These are phyloP conservation scores for Lactarius evosmus DNA, from an alignment of 768 basidiomycete genomes.

Conservation along the genomic window DNA sequence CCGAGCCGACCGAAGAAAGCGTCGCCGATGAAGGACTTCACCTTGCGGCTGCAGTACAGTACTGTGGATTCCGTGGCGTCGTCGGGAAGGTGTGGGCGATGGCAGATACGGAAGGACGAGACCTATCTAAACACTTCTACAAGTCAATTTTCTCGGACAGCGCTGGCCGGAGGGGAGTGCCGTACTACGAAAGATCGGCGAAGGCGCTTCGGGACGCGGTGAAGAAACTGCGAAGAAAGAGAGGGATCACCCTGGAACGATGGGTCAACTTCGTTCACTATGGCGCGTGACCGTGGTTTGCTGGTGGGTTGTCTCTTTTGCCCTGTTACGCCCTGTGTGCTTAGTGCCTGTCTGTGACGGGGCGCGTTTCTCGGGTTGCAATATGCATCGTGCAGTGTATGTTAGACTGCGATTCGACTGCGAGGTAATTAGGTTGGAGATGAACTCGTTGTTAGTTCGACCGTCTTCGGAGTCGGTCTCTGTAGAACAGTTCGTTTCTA, in stretches of 20 bases:
- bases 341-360: too few species aligned
- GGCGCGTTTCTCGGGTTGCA: too few species aligned
- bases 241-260: background rate
- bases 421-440: too few species aligned
- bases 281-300: background rate
- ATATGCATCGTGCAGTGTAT: background rate
- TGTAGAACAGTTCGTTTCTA: too few species aligned
- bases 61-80: conserved; percentile 19
- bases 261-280: conserved; percentile 12
- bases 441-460: too few species aligned
- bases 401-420: background rate
- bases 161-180: background rate
- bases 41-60: conserved; percentile 18
- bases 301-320: too few species aligned
- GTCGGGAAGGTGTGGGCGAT: conserved; percentile 20
- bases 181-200: background rate
- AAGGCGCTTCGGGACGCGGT: conserved; percentile 4
- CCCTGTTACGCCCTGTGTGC: background rate
- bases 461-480: too few species aligned
- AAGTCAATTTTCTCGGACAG: background rate
- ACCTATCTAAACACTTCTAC: background rate
- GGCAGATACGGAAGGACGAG: conserved; percentile 5
- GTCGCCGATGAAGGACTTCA: conserved; percentile 16
- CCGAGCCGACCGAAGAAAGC: background rate
- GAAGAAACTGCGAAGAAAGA: background rate